These are phyloP conservation scores for Conticribra weissflogii DNA, from an alignment of 108 stramenopile genomes.

Conservation along the genomic window DNA sequence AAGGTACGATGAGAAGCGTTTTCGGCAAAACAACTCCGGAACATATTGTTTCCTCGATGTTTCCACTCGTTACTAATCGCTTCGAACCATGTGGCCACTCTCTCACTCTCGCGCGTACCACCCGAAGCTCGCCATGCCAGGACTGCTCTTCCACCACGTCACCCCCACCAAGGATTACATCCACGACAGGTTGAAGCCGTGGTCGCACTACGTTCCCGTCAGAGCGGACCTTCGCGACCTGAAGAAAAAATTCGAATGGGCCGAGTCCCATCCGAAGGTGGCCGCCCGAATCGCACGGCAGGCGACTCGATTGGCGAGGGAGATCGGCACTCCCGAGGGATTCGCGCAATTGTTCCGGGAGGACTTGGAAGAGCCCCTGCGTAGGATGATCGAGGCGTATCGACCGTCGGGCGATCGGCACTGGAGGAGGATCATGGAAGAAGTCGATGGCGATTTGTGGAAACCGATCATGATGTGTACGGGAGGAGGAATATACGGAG, in stretches of 20 bases:
- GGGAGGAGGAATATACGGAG: not conserved
- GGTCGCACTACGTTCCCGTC: conserved; percentile 35
- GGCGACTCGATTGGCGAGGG: conserved; percentile 17
- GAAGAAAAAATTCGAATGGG: conserved; percentile 44
- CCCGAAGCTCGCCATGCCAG: conserved; percentile 45
- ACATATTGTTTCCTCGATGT: too few relatives aligned
- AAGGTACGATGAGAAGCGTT: too few relatives aligned
- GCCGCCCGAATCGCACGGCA: conserved; percentile 20
- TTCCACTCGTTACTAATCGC: too few relatives aligned
- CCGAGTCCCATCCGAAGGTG: conserved; percentile 28
- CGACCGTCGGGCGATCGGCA: conserved; percentile 1
- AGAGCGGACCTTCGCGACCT: conserved; percentile 33
- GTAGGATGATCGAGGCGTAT: conserved; percentile 23
- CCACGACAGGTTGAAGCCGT: conserved; percentile 22
- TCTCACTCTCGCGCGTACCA: too few relatives aligned
- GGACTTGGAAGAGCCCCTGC: conserved; percentile 15
- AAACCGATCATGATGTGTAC: conserved; percentile 8
- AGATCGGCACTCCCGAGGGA: conserved; percentile 18
- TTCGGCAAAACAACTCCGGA: too few relatives aligned
- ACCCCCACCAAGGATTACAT: conserved; percentile 38
- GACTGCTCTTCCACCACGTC: conserved; percentile 37
- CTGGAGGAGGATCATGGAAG: conserved; percentile 2
- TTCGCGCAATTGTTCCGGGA: conserved; percentile 10
- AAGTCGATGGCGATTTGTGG: conserved; percentile 2
- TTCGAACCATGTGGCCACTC: too few relatives aligned